Conservation (phyloP, 768 basidiomycete species). For the Boletus rufocinnamomeus region DNA sequence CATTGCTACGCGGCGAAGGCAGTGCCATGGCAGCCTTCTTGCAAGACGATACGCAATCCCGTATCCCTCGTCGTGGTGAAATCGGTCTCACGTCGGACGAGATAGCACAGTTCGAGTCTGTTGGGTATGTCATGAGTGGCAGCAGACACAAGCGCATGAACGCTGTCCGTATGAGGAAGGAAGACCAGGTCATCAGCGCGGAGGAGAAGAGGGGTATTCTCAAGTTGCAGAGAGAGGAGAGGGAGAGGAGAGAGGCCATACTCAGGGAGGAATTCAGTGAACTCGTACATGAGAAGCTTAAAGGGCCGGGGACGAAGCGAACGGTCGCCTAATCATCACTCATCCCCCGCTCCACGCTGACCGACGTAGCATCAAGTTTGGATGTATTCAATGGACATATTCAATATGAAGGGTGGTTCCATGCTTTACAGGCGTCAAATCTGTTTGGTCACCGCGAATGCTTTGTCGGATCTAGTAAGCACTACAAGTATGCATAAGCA, state of each 20-base stretch:
- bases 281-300: conserved; percentile 75
- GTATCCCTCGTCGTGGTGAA: conserved; percentile 98
- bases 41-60: conserved; percentile 75
- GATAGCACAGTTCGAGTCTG: conserved; percentile 84
- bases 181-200: conserved; percentile 98
- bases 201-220: conserved; percentile 97
- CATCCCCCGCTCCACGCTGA: not conserved
- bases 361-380: not conserved
- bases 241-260: conserved; percentile 85
- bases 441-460: not conserved
- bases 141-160: conserved; percentile 96
- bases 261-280: conserved; percentile 89
- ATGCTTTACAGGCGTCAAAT: not conserved
- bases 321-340: conserved; percentile 10
- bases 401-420: not conserved
- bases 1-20: conserved; percentile 91
- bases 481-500: not conserved
- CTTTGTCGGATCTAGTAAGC: not conserved
- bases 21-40: conserved; percentile 98
- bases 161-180: conserved; percentile 97
- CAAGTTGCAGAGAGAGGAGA: conserved; percentile 93
- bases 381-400: not conserved
- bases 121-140: conserved; percentile 98
- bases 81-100: conserved; percentile 89
- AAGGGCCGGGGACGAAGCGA: conserved; percentile 42